Base-by-base conservation (phyloP, 352 stramenopile species). In the Phytophthora pistaciae region DNA sequence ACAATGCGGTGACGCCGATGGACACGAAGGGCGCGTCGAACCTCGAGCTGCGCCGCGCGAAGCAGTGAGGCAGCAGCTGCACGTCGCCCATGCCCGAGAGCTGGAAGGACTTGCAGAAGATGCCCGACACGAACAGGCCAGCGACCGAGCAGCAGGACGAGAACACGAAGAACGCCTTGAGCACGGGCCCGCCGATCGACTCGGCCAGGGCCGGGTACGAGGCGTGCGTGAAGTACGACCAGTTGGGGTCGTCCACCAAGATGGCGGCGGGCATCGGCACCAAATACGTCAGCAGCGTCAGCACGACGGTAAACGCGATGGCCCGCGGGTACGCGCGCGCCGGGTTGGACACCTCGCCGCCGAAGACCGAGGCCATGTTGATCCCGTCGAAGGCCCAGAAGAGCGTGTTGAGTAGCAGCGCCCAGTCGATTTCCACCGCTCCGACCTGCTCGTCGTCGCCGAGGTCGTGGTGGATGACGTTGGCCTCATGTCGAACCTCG, bases 331-430 rank as follows among this genome's bases (percentile, higher is more conserved):
- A 98, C 3, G 79, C 87, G 13, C 76, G 77, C 5, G 75, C 84
- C 3, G 91, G 90, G 72, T 94, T 88, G 6, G 90, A 68, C n/a
- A 98, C 89, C 61, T 98, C 92, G 7, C 79, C 91, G 8, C 90
- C 91, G 72, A 97, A 98, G 6, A 83, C 83, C 5, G 88, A 93
- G 3, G 87, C 91, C 52, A 76, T 85, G 65, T 98, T 95, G 71
- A 96, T 98, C n/a, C 87, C 93, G 71, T 98, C 97, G 33, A 97
- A 89, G 69, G 96, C 96, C 94, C 94, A 98, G 72, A 98, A 98
- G 23, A 98, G 79, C 48, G 95, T 97, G 73, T 98, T 98, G 11
- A 98, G 60, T 27, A 93, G 93, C 20, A 87, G 74, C n/a, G 84
- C 70, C 90, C 91, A 98, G 9, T 96, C 42, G 42, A 85, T 86